Base-by-base conservation (phyloP, 2,329 filamentous ascomycete genomes). In the Fusarium lyarnte region DNA sequence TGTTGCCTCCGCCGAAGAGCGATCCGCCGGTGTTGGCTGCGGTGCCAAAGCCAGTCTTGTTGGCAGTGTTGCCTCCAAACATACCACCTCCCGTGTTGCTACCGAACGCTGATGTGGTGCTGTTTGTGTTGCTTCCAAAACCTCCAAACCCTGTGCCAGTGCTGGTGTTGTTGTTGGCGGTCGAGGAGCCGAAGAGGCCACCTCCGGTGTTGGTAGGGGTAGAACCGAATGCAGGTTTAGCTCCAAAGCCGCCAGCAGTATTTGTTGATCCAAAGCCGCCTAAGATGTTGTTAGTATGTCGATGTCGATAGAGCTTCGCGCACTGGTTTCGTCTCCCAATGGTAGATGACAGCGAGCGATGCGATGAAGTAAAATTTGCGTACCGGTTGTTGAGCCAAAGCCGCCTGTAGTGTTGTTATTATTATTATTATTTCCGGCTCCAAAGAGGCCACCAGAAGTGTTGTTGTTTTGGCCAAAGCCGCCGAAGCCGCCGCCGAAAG, bases 391-490 rank as follows among this genome's bases (percentile, higher is more conserved):
- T 69, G 79, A 63, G 55, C 82, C 82, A 65, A 84, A 83, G 60
- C 81, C 79, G 66, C 81, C 77, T 29, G 78, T 66, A 57, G 80
- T 77, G 70, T 73, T 77, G 70, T 73, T 80, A 39, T 61, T 78
- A 62, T 68, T 77, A 70, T 73, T 80, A 42, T 63, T 79, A 60
- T 68, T 77, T 70, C 53, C 62, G 42, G 79, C 76, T 49, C 88
- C 88, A 74, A 90, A 90, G 61, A 84, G 75, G 66, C 81, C 76
- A 75, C 82, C 79, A 54, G 81, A 80, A 62, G 64, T 58, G 54
- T 66, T 66, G 36, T 61, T 74, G 71, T 86, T 87, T 78, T 87
- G 85, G 82, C 89, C 89, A 82, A 92, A 91, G 84, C 88, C 74
- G 31, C 75, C 72, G 66, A 79, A 75, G 57, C 85, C 84, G 72